Percentiles rank a stretch among this genome's conserved stretches.
Conservation (phyloP, 2,329 filamentous ascomycete genomes). For the Chrysosporium queenslandicum region DNA sequence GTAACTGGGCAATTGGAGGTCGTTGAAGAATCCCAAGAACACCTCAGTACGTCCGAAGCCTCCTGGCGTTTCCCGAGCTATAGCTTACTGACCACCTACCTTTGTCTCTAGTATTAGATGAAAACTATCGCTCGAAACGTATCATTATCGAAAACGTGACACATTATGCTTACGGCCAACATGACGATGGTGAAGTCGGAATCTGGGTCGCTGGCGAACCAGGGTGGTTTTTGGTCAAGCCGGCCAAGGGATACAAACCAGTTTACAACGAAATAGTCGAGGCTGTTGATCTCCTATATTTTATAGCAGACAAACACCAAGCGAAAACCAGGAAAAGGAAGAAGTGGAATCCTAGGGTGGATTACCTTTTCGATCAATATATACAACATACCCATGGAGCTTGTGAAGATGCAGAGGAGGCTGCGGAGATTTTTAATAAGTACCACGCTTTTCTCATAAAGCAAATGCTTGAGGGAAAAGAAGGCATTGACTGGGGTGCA, state of each 20-base stretch:
- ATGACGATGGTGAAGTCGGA: conserved; percentile 46
- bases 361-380: conserved; percentile 36
- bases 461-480: conserved; percentile 39
- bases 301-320: conserved; percentile 49
- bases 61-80: background rate
- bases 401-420: conserved; percentile 38
- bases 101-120: conserved; percentile 29
- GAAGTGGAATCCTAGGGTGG: conserved; percentile 29
- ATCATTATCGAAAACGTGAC: conserved; percentile 42
- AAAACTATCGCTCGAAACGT: conserved; percentile 33
- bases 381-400: conserved; percentile 34
- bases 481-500: conserved; percentile 37
- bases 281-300: conserved; percentile 52
- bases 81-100: background rate
- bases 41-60: conserved; percentile 28
- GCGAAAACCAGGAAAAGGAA: conserved; percentile 28
- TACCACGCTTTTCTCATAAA: conserved; percentile 39
- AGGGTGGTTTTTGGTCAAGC: conserved; percentile 52
- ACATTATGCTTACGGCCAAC: conserved; percentile 41
- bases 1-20: conserved; percentile 45
- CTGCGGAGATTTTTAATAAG: conserved; percentile 38
- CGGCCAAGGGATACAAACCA: conserved; percentile 43
- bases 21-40: conserved; percentile 37
- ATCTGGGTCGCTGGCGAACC: conserved; percentile 54
- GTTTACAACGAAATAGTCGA: conserved; percentile 49